Conservation (phyloP, 2,329 filamentous ascomycete species). For the Malbranchea zuffiana region DNA sequence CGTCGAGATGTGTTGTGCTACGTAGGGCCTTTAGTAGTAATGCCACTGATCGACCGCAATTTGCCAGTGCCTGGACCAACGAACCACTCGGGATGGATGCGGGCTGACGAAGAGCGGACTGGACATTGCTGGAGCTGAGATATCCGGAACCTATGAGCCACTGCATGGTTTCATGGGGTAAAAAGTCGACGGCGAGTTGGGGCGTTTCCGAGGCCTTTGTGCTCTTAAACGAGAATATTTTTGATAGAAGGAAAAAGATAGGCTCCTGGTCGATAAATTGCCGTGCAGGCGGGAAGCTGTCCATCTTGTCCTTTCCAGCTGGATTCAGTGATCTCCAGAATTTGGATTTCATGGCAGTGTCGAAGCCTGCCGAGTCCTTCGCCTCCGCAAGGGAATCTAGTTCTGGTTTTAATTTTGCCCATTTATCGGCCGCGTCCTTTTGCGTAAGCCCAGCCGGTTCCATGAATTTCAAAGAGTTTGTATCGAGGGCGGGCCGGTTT, state of each 20-base stretch:
- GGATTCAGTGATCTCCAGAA: constrained; percentile 19
- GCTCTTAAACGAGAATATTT: constrained; percentile 27
- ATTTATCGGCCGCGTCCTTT: constrained; percentile 24
- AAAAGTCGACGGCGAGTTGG: constrained; percentile 25
- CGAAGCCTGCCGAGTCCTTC: constrained; percentile 25
- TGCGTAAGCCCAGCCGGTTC: constrained; percentile 25
- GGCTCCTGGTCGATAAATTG: constrained; percentile 29
- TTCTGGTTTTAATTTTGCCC: constrained; percentile 24
- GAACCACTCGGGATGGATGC: constrained; percentile 29
- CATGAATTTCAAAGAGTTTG: constrained; percentile 23
- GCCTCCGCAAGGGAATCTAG: constrained; percentile 22
- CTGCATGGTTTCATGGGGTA: constrained; percentile 29
- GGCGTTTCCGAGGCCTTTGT: constrained; percentile 18
- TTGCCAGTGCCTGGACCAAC: constrained; percentile 30
- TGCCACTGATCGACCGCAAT: constrained; percentile 30
- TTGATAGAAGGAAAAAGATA: constrained; percentile 29
- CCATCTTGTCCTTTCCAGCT: constrained; percentile 15
- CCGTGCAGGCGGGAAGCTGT: constrained; percentile 18
- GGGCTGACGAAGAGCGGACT: constrained; percentile 29
- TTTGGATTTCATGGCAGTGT: constrained; percentile 22
- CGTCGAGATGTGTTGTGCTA: constrained; percentile 25
- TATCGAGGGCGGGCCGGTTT: constrained; percentile 20
- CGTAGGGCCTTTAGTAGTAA: constrained; percentile 29
- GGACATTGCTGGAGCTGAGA: constrained; percentile 30
- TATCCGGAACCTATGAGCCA: constrained; percentile 34